Percentiles rank a stretch among this genome's conserved stretches.
These are phyloP conservation scores for Ascochyta lentis DNA, from an alignment of 2,329 filamentous ascomycete genomes.

Conservation along the genomic window DNA sequence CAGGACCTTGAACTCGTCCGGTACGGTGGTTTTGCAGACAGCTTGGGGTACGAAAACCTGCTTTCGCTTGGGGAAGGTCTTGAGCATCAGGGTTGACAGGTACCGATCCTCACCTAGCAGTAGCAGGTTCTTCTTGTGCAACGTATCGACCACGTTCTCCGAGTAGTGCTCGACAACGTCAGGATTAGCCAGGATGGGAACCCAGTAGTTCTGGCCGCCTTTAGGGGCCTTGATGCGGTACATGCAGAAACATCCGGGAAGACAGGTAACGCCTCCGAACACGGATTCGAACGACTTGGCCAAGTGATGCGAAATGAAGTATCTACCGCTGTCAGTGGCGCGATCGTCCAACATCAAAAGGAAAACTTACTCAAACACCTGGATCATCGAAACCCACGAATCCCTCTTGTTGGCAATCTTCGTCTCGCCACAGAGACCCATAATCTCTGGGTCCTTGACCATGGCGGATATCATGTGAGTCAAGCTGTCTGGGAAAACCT, in stretches of 20 bases:
- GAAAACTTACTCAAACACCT: slow-evolving; percentile 81
- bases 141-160: slow-evolving; percentile 96
- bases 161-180: slow-evolving; percentile 99
- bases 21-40: slow-evolving; percentile 97
- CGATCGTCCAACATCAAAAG: slow-evolving; percentile 22
- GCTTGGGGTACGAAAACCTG: slow-evolving; percentile 98
- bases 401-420: slow-evolving; percentile 99
- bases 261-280: slow-evolving; percentile 97
- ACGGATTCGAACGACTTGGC: slow-evolving; percentile 98
- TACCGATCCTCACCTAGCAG: slow-evolving; percentile 94
- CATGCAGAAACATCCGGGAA: slow-evolving; percentile 99
- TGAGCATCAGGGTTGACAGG: slow-evolving; percentile 94
- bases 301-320: slow-evolving; percentile 98
- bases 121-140: slow-evolving; percentile 96
- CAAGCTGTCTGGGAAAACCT: slow-evolving; percentile 96
- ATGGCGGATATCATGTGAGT: slow-evolving; percentile 99
- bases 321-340: slow-evolving; percentile 54
- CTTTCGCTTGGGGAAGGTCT: slow-evolving; percentile 98
- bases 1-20: slow-evolving; percentile 88
- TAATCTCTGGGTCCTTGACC: slow-evolving; percentile 98
- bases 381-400: slow-evolving; percentile 96
- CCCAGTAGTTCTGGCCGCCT: slow-evolving; percentile 99
- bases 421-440: slow-evolving; percentile 98
- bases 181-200: slow-evolving; percentile 96
- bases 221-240: slow-evolving; percentile 99